Evolutionary conservation across 2,329 filamentous ascomycete species (phyloP), one percentile per base, ranked within the genome.

Genomic region (Fusarium kyushuense): DNA sequence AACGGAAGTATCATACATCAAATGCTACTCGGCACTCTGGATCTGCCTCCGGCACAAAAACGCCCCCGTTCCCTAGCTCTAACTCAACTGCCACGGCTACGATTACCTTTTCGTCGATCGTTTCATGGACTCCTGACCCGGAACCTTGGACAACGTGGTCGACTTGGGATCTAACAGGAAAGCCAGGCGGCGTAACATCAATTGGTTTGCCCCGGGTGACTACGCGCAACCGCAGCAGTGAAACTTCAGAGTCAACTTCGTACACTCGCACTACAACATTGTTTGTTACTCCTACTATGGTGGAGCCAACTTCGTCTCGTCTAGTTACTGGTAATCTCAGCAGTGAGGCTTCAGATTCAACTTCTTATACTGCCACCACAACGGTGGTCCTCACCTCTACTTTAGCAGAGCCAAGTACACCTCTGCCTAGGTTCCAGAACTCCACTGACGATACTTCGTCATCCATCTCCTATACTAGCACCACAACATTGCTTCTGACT

Each of bases 321-420:
- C 62, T 59, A 23, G 45, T 49, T 25, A 16, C 29, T 27, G 48
- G 55, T 41, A 74, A 74, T 51, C 55, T 67, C 3, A 74, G 48
- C 61, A 8, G 23, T 49, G n/a, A 65, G 21, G 48, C 52, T 16
- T 42, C 54, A 30, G 27, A n/a, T 19, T 32, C 56, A 8, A 67
- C 59, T 19, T 60, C 54, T 8, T 55, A 48, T 19, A 51, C 58
- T 11, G 21, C 45, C 23, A 59, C 60, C 14, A 55, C 59, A 23
- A 64, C 56, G 10, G 19, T 65, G 16, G 54, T 58, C 5, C 41
- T 56, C n/a, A 59, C 45, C 12, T 51, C 58, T 33, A 47, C 54
- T 23, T 29, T 54, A 17, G 21, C 16, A 17, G 25, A 55, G 8
- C 63, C 67, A n/a, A 58, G 46, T 19, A 66, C 63, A 10, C 70